These are phyloP conservation scores for Suhomyces anneliseae DNA, from an alignment of 1,139 yeast species.

Conservation along the genomic window DNA sequence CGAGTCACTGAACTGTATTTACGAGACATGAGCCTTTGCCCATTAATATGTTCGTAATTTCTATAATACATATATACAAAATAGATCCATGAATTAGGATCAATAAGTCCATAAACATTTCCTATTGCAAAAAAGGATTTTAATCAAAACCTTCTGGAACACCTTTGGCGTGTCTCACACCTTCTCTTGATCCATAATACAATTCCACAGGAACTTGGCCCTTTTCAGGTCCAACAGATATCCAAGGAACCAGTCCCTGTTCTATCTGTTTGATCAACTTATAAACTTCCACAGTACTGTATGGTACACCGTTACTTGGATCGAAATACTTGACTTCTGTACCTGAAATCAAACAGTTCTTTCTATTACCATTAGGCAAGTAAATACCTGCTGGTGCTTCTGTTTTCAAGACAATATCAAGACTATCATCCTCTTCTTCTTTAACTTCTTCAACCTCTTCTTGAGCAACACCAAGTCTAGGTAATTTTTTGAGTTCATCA, in stretches of 20 bases:
- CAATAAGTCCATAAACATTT: too few species aligned
- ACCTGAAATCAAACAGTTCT: slow-evolving; percentile 76
- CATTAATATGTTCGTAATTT: too few species aligned
- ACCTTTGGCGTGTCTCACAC: slow-evolving; percentile 69
- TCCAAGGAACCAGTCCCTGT: slow-evolving; percentile 71
- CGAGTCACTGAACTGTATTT: too few species aligned
- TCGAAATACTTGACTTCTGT: slow-evolving; percentile 81
- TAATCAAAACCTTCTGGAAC: slow-evolving; percentile 79
- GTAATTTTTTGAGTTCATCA: slow-evolving; percentile 55
- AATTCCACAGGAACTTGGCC: slow-evolving; percentile 63
- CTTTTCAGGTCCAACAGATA: slow-evolving; percentile 38
- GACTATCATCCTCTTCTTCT: slow-evolving; percentile 38
- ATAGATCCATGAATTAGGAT: too few species aligned
- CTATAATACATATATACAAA: too few species aligned
- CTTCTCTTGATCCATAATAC: slow-evolving; percentile 58
- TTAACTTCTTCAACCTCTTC: slow-evolving; percentile 46
- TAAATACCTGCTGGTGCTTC: slow-evolving; percentile 75
- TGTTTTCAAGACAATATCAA: slow-evolving; percentile 53
- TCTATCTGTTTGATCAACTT: slow-evolving; percentile 67
- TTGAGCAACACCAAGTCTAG: slow-evolving; percentile 63
- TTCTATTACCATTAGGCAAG: slow-evolving; percentile 68
- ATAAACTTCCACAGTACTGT: slow-evolving; percentile 78
- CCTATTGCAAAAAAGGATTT: too few species aligned
- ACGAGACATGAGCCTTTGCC: too few species aligned
- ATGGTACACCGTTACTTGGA: slow-evolving; percentile 84